Base-by-base conservation (phyloP, 2,329 filamentous ascomycete genomes). In the Daldinia sp. region DNA sequence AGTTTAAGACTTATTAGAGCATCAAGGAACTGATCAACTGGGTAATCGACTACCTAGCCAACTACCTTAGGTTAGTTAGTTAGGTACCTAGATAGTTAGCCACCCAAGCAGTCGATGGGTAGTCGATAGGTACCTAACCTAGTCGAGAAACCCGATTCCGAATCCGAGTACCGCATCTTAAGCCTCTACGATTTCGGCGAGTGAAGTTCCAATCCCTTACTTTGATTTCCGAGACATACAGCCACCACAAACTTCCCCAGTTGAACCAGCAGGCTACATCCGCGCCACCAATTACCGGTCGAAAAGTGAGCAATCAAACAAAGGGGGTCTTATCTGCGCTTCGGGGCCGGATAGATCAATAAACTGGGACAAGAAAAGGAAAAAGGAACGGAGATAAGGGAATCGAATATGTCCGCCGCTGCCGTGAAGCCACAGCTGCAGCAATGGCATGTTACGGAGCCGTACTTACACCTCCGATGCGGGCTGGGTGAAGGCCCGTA, bases 401-500 rank as follows among this genome's bases (percentile, higher is more conserved):
- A 29, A 48, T 45, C 15, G n/a, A 72, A 68, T 48, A 79, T 80
- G 76, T 70, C 78, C 30, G 35, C 37, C 35, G 34, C 19, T 19
- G 29, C 4, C 10, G 30, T 61, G 50, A 60, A 13, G 58, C 57
- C 17, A 23, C 19, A 51, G 17, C 68, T 82, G 25, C 79, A 85
- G 67, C 76, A 79, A 63, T 87, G 84, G 85, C 78, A 78, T 57
- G 80, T 83, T 65, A 78, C 74, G 43, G 74, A 82, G 76, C 83
- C 84, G 5, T 87, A 84, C 77, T 81, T 94, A 64, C 80, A 88
- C 68, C 78, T 86, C 57, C 83, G 86, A 68, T 92, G 90, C 78
- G 81, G 79, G 11, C 83, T 94, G 27, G 90, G 89, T 67, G 91
- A 94, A 77, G 91, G 85, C 0, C 91, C 91, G 1, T 92, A 87